Base-by-base conservation (phyloP, 768 basidiomycete genomes). In the Suillus spraguei region DNA sequence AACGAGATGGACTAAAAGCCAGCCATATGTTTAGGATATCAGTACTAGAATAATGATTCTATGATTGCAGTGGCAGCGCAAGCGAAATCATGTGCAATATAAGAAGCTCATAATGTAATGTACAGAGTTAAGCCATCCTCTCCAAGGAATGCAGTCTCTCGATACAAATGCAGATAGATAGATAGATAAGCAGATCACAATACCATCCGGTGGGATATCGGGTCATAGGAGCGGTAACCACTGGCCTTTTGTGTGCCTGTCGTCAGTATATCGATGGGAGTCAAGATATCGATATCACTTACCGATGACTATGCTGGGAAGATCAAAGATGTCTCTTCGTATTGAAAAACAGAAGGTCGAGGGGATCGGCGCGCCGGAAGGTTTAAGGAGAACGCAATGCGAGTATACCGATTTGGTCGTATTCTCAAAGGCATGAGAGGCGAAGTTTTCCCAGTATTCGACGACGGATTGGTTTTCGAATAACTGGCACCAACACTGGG, bases 261-360 rank as follows among this genome's bases (percentile, higher is more conserved):
- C 20, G 42, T 69, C 63, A 66, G 52, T 22, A 20, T 24, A 61
- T 28, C n/a, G 6, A 38, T 17, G 28, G 32, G 24, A 62, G 4
- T 16, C 42, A 49, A 71, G 7, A 46, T 6, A n/a, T n/a, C n/a
- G n/a, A n/a, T n/a, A 38, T 10, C 20, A 72, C 87, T 52, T 67
- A 91, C 93, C 93, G 65, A 95, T 94, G 58, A 95, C 91, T 64
- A 94, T 84, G 74, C 91, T 93, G 11, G 94, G 94, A 58, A 95
- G 78, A 79, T 95, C 94, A 68, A 95, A 95, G 32, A 97, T 80
- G 72, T 99, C 97, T 67, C 97, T 81, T 69, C 95, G 85, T 73
- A 99, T 95, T 61, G 94, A 95, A 74, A 97, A 97, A 75, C 96
- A 97, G 77, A 97, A 97, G 24, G 97, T 92, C 56, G 95, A 90